Evolutionary conservation across 1,284 basidiomycete genomes (phyloP), one percentile per base, ranked within the genome.

Genomic region (Pyrrhoderma noxium): DNA sequence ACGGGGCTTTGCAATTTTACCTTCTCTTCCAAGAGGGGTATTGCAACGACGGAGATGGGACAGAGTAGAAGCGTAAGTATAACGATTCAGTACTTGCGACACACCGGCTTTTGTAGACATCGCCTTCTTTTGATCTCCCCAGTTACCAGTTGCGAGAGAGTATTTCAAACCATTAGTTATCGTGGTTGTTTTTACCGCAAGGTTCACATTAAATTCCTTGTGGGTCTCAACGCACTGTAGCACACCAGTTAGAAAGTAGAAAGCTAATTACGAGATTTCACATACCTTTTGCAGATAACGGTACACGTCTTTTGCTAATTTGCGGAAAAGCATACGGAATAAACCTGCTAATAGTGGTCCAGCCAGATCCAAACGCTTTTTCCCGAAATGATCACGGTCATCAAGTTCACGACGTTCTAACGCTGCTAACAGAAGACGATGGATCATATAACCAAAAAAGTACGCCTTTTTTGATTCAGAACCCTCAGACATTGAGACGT

Each of bases 381-480:
- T 98, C 50, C 95, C 95, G 62, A 99, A 99, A 70, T 99, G 96
- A 72, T 99, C 95, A 72, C 95, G 92, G 70, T 99, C 95, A 65
- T 99, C 95, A 37, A 99, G 76, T 65, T 99, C 96, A 62, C 96
- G 78, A 51, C 96, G 78, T 64, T 98, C 94, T 61, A 99, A 70
- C 14, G 93, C 93, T 38, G 96, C 94, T 14, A 97, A 80, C 3
- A 97, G 73, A 22, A 99, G 76, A 54, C 96, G 85, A 70, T 99
- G 95, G 46, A 98, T 90, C 95, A 99, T 99, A 70, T 98, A 99
- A n/a, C 96, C 96, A 57, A 99, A 93, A 79, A 99, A 99, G 70
- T 94, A 99, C 2, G 96, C 96, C 69, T 99, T 99, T 74, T 96
- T 96, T 37, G 91, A 94, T 69, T 96, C 92, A 34, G 93, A 94